Percentiles rank a stretch among this genome's conserved stretches.
Conservation (phyloP, 257 asterid species). For the Forsythia suspensa region DNA sequence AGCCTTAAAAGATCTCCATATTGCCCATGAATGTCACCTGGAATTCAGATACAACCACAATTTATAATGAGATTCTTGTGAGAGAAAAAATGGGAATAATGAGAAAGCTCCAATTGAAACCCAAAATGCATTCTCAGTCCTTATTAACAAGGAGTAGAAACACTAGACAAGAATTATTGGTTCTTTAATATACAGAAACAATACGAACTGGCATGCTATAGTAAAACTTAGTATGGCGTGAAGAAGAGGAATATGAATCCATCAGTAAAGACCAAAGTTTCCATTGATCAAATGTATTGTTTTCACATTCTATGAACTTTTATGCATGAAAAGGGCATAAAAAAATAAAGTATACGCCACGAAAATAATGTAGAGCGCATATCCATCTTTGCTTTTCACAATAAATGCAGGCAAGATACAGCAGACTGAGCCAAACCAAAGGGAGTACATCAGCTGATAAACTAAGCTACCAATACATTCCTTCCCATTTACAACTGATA, state of each 20-base stretch:
- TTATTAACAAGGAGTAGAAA: not conserved
- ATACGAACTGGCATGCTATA: not conserved
- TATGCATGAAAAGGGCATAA: not conserved
- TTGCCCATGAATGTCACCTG: constrained; percentile 47
- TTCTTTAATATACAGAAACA: not conserved
- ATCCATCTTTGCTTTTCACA: not conserved
- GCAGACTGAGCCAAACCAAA: not conserved
- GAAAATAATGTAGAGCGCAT: not conserved
- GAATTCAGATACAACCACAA: constrained; percentile 9
- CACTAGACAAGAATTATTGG: not conserved
- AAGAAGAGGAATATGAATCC: not conserved
- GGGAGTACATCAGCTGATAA: not conserved
- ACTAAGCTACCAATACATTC: not conserved
- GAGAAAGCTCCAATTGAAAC: not conserved
- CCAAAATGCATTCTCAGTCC: not conserved
- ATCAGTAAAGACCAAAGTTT: not conserved
- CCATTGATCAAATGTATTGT: not conserved
- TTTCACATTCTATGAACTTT: not conserved
- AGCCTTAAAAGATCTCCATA: constrained; percentile 31
- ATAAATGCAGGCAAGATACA: not conserved
- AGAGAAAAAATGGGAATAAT: not conserved
- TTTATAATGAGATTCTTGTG: not conserved
- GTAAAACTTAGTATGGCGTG: not conserved
- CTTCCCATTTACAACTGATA: not conserved
- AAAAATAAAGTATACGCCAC: not conserved